Evolutionary conservation across 495 filamentous ascomycete genomes (phyloP), one percentile per base, ranked within the genome.

Genomic region (Cairneyella variabilis): DNA sequence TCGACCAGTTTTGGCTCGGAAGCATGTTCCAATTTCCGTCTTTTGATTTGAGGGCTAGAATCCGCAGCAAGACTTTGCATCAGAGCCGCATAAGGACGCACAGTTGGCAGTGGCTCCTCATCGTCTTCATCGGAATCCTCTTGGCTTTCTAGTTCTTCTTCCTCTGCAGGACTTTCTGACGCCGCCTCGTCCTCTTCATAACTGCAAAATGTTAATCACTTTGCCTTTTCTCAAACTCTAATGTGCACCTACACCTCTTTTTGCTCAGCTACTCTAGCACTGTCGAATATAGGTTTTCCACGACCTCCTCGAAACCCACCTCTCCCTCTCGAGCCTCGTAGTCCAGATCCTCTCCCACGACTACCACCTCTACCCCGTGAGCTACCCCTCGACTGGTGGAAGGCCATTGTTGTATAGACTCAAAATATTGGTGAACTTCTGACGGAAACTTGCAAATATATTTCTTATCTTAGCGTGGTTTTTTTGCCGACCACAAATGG

Each of bases 31-130:
- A 89, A 59, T 62, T 89, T 91, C 61, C 86, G 75, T 67, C 77
- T 79, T 65, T 91, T 95, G 10, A 76, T 68, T 53, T 71, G 77
- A 47, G 82, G 82, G 40, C 71, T 76, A 17, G 74, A 72, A 6
- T 76, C 69, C 12, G 83, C 76, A 22, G 70, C 60, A 23, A 91
- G 69, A 39, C 83, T 76, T 57, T 86, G 77, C 63, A 91, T 73
- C 23, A 90, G 69, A 56, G 83, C 80, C 55, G 79, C 77, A 59
- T 90, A 90, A 1, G 86, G 76, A 45, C 74, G 61, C 60, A 60
- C 62, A 22, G 56, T 48, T 53, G 69, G 64, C 18, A 55, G 43
- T 32, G 69, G 64, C 28, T 68, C 60, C 16, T 76, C 71, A 18
- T 71, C 71, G 14, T 71, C 70, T 11, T 63, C 60, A 9, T 65